Conservation (phyloP, 495 filamentous ascomycete genomes). For the Penicillium riverlandense region DNA sequence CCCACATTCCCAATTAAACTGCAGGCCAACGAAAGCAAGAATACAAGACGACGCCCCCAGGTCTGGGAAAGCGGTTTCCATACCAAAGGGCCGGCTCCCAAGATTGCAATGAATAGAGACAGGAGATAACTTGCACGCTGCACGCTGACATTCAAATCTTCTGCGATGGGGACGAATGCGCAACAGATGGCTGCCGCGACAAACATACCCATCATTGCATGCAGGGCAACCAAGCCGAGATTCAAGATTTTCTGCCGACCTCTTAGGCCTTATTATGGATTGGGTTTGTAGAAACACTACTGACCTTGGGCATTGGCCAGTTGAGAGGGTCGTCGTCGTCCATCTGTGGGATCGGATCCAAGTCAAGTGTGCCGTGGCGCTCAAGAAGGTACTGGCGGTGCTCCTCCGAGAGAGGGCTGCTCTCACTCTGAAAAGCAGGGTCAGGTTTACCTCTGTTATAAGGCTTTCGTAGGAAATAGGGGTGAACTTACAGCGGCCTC, state of each 20-base stretch:
- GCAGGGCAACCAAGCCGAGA: conserved; percentile 46
- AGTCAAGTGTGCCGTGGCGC: conserved; percentile 42
- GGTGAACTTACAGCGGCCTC: too few species aligned
- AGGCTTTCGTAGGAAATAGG: too few species aligned
- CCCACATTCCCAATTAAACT: conserved; percentile 42
- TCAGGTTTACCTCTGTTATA: too few species aligned
- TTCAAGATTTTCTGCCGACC: conserved; percentile 44
- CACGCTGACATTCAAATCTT: conserved; percentile 37
- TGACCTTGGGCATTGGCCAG: conserved; percentile 39
- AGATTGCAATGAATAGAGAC: conserved; percentile 43
- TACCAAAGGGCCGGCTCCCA: conserved; percentile 43
- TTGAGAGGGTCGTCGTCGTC: conserved; percentile 46
- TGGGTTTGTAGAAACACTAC: not conserved
- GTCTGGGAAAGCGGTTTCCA: conserved; percentile 48
- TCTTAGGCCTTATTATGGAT: not conserved
- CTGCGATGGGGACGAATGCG: conserved; percentile 42
- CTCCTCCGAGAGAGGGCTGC: conserved; percentile 10
- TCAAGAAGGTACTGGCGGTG: conserved; percentile 36
- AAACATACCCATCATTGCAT: conserved; percentile 50
- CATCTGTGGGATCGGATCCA: conserved; percentile 43
- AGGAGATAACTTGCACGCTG: conserved; percentile 45
- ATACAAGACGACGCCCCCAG: conserved; percentile 46
- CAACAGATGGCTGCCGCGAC: conserved; percentile 46
- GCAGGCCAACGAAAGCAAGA: conserved; percentile 39
- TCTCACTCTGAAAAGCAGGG: too few species aligned